Base-by-base conservation (phyloP, 257 asterid species). In the Nicotiana knightiana region DNA sequence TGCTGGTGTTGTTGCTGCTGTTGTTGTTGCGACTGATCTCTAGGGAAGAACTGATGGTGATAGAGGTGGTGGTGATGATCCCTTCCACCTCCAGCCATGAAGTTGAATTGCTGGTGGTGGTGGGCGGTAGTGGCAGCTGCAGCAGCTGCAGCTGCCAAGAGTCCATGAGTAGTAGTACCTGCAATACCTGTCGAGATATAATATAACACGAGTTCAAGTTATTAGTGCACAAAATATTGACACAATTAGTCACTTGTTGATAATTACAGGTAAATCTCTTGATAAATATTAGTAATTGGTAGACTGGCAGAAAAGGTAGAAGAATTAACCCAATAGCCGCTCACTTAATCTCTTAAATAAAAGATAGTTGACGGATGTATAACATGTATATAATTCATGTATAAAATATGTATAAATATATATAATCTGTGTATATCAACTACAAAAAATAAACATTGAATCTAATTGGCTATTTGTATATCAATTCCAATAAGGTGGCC, bases 1-100 rank as follows among this genome's bases (percentile, higher is more conserved):
- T 66, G 32, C 16, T 67, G 70, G 1, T 62, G 77, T 11, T 70
- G 84, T 66, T 81, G 79, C 62, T 86, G 94, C 80, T 89, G 97
- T 8, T 90, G 46, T 9, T 43, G 46, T 9, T 43, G 48, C 10
- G 51, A 43, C 12, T 43, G 94, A 65, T 85, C 89, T 33, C 89
- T 83, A 0, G 96, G 90, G 9, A 88, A 88, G 26, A 86, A 82
- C 48, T 85, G 88, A 26, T 87, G 90, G 13, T 87, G 90, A 12
- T 80, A 84, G 2, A 73, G 43, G 43, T 48, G 55, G 7, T 80
- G 83, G 65, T 61, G 82, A 9, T 83, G 84, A 1, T 83, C 88
- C 6, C 87, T 81, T 0, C 78, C 87, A 0, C 86, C 77, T 65
- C 85, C 87, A 37, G 86, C 62, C 30, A 87, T 66, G 64, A 85